phyloP scores from a whole-genome alignment of 1,139 yeast genomes.

The Candida tropicalis region DNA sequence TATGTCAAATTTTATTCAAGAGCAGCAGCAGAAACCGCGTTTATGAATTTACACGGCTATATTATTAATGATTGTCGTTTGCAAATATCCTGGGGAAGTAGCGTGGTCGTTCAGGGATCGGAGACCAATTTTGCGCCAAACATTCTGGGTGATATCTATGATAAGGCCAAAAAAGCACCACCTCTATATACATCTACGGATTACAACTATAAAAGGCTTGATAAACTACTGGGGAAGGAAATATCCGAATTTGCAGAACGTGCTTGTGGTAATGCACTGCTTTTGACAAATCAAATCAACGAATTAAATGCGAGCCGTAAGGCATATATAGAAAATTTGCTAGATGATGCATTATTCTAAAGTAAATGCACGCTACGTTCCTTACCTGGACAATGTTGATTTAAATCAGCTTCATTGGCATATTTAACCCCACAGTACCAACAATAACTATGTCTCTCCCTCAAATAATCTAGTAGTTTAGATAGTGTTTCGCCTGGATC shows the following conservation, averaged over 20 bases:
- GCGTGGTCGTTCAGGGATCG: conserved; percentile 9
- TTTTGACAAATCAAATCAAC: conserved; percentile 20
- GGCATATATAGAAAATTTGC: conserved; percentile 17
- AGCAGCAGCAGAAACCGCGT: conserved; percentile 40
- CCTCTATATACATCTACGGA: conserved; percentile 20
- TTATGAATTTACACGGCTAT: conserved; percentile 35
- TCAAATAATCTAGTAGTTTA: conserved; percentile 21
- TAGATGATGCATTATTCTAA: conserved; percentile 15
- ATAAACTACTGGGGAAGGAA: conserved; percentile 19
- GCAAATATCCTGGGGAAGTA: conserved; percentile 38
- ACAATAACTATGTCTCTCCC: conserved; percentile 28
- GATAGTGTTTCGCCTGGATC: conserved; percentile 9
- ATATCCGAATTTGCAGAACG: conserved; percentile 11
- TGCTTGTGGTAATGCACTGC: conserved; percentile 25
- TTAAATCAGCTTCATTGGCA: conserved; percentile 13
- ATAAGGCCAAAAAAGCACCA: conserved; percentile 21
- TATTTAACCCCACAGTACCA: conserved; percentile 32
- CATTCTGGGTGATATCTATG: conserved; percentile 17
- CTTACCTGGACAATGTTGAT: conserved; percentile 27
- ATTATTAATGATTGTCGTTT: conserved; percentile 34
- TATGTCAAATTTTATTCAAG: conserved; percentile 32
- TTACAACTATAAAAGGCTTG: conserved; percentile 21
- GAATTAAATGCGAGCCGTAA: conserved; percentile 21
- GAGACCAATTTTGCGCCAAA: conserved; percentile 15
- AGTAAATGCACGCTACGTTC: conserved; percentile 14